Evolutionary conservation across 768 basidiomycete species (phyloP), one percentile per base, ranked within the genome.

Genomic region (Pisolithus microcarpus): DNA sequence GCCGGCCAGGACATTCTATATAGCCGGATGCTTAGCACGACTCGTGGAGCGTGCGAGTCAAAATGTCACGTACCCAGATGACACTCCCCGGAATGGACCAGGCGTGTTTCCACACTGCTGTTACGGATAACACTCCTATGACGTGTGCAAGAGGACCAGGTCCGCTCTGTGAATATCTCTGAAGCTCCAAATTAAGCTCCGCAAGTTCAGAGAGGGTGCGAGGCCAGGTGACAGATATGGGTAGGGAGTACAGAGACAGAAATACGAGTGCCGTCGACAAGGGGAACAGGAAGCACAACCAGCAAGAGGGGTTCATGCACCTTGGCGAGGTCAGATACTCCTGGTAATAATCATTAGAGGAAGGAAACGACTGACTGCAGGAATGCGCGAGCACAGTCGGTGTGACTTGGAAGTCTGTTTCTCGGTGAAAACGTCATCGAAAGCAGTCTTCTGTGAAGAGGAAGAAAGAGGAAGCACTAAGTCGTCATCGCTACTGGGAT

Each of bases 1-100:
- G 16, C 92, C 92, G 8, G 86, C 85, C 19, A 95, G 76, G 23
- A 95, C 90, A 65, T 96, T 96, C 89, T 93, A 61, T 13, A 34
- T 4, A 47, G 52, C n/a, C 38, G 46, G 50, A 39, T 39, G 42
- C 40, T 63, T 39, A 62, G 51, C 54, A 24, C 23, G 19, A 49
- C 23, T 19, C 34, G 23, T 6, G 28, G 16, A 19, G 46, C 8
- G 23, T 40, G 54, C 34, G 34, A 34, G 34, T 11, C 34, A 15
- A 34, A 34, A 34, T 15, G 34, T 34, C 34, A 73, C 84, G 51
- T 55, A 89, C 89, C 85, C 93, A 85, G 45, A 95, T 76, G 44
- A 95, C 91, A 57, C 90, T 92, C 7, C 94, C 94, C 8, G 94
- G 94, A 52, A 97, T 80, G 53, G 90, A 93, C 94, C 93, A 97